phyloP scores from a whole-genome alignment of 495 filamentous ascomycete species.

The Neurospora hispaniola region DNA sequence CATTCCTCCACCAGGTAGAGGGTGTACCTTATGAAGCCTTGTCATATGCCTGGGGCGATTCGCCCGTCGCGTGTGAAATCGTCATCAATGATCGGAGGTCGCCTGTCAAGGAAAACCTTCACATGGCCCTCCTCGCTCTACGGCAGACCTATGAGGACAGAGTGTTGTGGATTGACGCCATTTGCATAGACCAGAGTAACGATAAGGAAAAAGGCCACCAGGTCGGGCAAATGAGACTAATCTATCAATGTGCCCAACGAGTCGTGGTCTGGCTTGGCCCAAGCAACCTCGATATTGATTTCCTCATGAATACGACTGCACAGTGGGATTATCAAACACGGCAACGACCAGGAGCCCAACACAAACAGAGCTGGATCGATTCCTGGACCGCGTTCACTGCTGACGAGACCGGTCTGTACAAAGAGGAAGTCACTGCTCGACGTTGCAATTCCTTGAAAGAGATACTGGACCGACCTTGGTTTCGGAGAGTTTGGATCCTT shows the following conservation, averaged over 20 bases:
- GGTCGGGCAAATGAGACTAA: constrained; percentile 4
- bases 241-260: constrained; percentile 3
- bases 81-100: not conserved
- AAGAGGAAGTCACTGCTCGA: no score
- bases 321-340: not conserved
- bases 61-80: not conserved
- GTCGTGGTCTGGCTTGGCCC: constrained; percentile 7
- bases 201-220: constrained; percentile 6
- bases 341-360: not conserved
- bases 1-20: not conserved
- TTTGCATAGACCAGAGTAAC: constrained; percentile 14
- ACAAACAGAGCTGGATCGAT: not conserved
- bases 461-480: constrained; percentile 8
- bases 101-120: constrained; percentile 1
- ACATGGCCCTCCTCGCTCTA: not conserved
- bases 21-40: constrained; percentile 18
- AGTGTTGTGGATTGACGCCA: constrained; percentile 11
- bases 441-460: not conserved
- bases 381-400: not conserved
- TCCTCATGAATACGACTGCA: not conserved
- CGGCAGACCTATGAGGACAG: not conserved
- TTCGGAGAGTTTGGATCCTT: constrained; percentile 14
- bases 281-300: not conserved
- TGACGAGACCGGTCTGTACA: no score
- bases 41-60: constrained; percentile 25